Base-by-base conservation (phyloP, 371 early-diverging fungal genomes). In the Lichtheimia ornata region DNA sequence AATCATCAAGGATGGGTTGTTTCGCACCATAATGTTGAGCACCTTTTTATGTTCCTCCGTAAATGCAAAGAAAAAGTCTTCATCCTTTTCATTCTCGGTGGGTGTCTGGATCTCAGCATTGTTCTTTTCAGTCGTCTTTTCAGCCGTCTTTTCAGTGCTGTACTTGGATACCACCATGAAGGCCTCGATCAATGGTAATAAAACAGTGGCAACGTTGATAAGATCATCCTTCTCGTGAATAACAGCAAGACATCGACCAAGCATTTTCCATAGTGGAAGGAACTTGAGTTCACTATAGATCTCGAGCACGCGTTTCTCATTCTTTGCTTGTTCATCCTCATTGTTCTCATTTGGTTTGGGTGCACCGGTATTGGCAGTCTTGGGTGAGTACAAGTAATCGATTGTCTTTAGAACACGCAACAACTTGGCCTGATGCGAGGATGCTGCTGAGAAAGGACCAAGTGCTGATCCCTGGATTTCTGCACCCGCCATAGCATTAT, bases 31-130 rank as follows among this genome's bases (percentile, higher is more conserved):
- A 14, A 91, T 90, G 70, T 98, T 98, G 53, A 98, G 83, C 15
- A 97, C 87, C 86, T 97, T 97, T 65, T 94, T 89, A 77, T 98
- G 96, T 51, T 90, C 87, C 71, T 97, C 97, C 0, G 97, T 97
- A 64, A 98, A 97, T 27, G 70, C 74, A 63, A 90, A 82, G 82
- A 97, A 97, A 44, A 91, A 83, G 28, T 88, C 81, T 54, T 93
- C 94, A 15, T 47, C 58, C 43, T 70, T 73, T 17, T 47, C 28
- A 18, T 45, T 56, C 30, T 66, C 63, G 6, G 65, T 71, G 11
- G 35, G 35, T 35, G 35, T 9, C 35, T 35, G 35, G 11, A 35
- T 35, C 35, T 35, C 35, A 9, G 35, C 35, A 11, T 35, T 35
- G 11, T 35, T 35, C 35, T 11, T 35, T 11, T 35, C 35, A 9